phyloP scores from a whole-genome alignment of 495 filamentous ascomycete species.

The Xylaria intraflava region DNA sequence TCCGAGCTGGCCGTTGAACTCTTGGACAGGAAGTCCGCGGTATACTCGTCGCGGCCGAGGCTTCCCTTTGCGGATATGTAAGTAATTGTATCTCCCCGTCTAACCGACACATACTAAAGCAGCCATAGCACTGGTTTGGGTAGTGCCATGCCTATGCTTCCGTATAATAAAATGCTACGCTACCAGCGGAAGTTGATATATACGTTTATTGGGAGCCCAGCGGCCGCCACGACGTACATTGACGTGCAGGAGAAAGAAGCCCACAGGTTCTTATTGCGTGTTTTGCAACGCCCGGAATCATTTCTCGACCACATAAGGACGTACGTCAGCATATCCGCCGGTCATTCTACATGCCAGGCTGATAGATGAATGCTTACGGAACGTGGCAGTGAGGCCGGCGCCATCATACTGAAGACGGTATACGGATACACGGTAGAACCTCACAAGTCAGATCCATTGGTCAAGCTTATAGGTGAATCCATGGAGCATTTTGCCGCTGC shows the following conservation, averaged over 20 bases:
- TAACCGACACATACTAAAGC: not conserved
- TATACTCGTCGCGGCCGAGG: conserved; percentile 34
- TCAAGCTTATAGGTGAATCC: conserved; percentile 29
- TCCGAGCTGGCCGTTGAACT: conserved; percentile 34
- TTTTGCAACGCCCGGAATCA: conserved; percentile 26
- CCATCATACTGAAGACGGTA: conserved; percentile 37
- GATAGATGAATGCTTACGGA: conserved; percentile 1
- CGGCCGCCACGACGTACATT: conserved; percentile 23
- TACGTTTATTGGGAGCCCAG: conserved; percentile 25
- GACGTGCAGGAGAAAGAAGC: conserved; percentile 34
- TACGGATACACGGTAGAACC: conserved; percentile 43
- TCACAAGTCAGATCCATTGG: conserved; percentile 32
- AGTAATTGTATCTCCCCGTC: not conserved
- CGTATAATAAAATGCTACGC: conserved; percentile 28
- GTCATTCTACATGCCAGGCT: not conserved
- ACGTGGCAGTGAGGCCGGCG: conserved; percentile 33
- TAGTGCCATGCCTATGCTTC: conserved; percentile 20
- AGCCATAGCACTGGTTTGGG: conserved; percentile 20
- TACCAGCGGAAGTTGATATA: conserved; percentile 32
- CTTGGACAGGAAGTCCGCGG: conserved; percentile 35
- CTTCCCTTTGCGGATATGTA: conserved; percentile 4
- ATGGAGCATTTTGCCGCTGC: conserved; percentile 31
- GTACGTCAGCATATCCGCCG: conserved; percentile 2
- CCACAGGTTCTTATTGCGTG: conserved; percentile 31
- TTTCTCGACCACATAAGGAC: conserved; percentile 33